A percentile compares a stretch with the other conserved stretches of the same genome.
These are phyloP conservation scores for Bacterosira constricta DNA, from an alignment of 108 stramenopile genomes.

Conservation along the genomic window DNA sequence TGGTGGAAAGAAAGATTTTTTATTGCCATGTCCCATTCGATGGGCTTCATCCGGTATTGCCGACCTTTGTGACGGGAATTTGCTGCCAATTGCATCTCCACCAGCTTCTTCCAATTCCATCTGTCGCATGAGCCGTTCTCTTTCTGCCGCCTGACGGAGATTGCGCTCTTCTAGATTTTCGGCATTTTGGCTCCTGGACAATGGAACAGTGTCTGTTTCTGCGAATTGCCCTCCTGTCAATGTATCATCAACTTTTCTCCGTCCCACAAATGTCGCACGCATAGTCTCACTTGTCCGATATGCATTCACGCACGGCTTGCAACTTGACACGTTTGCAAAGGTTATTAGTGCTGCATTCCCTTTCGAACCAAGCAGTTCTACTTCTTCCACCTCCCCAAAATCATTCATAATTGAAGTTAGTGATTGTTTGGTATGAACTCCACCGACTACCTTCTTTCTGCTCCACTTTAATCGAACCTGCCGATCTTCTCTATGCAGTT, in stretches of 20 bases:
- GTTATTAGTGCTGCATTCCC: constrained; percentile 82
- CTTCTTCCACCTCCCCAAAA: constrained; percentile 74
- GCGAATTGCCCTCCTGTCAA: neutral
- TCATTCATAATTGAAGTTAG: constrained; percentile 53
- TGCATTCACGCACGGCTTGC: constrained; percentile 71
- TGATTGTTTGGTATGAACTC: constrained; percentile 66
- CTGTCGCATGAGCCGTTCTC: constrained; percentile 65
- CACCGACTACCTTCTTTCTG: constrained; percentile 66
- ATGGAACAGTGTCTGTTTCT: neutral
- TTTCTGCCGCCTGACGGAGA: constrained; percentile 77
- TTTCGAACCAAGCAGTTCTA: constrained; percentile 77
- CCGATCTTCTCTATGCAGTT: constrained; percentile 57
- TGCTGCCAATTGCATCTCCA: neutral
- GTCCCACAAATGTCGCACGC: constrained; percentile 80
- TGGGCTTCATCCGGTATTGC: neutral
- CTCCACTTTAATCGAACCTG: constrained; percentile 87
- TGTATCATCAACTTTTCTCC: constrained; percentile 59
- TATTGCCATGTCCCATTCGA: neutral
- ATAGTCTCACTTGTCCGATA: constrained; percentile 69
- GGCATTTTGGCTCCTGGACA: constrained; percentile 12
- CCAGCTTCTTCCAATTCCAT: constrained; percentile 62
- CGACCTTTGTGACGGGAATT: neutral
- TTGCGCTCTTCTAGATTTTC: constrained; percentile 63
- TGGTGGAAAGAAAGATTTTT: constrained; percentile 45
- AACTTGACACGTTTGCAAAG: constrained; percentile 62